Conservation (phyloP, 352 stramenopile genomes). For the Saprolegnia parasitica region DNA sequence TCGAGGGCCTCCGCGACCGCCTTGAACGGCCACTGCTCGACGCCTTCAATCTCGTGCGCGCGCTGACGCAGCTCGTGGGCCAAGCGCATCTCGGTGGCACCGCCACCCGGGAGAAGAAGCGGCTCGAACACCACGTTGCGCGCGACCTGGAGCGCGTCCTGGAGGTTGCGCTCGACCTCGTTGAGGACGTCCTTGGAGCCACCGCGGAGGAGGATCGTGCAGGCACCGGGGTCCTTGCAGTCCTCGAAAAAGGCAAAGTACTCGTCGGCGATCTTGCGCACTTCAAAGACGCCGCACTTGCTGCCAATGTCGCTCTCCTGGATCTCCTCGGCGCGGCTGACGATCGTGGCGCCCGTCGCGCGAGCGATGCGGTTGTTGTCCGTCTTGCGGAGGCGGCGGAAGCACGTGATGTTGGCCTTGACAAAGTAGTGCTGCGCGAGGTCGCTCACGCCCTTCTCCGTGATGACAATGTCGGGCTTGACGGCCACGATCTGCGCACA, state of each 20-base stretch:
- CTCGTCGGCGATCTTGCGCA: constrained; percentile 86
- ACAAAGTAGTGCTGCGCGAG: constrained; percentile 99
- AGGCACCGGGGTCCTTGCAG: constrained; percentile 97
- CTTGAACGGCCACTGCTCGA: constrained; percentile 97
- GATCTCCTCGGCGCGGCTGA: constrained; percentile 97
- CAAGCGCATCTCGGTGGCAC: constrained; percentile 99
- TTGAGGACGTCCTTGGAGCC: constrained; percentile 99
- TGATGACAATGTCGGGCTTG: constrained; percentile 99
- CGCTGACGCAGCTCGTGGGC: constrained; percentile 92
- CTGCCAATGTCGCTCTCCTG: constrained; percentile 98
- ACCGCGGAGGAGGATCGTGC: constrained; percentile 97
- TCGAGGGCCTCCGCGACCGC: constrained; percentile 97
- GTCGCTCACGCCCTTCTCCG: constrained; percentile 99
- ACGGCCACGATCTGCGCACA: constrained; percentile 98
- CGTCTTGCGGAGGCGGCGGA: constrained; percentile 98
- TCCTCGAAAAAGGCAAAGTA: constrained; percentile 99
- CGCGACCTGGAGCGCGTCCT: constrained; percentile 99
- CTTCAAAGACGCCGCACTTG: constrained; percentile 98
- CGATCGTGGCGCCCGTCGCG: constrained; percentile 96
- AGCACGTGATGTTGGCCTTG: constrained; percentile 98
- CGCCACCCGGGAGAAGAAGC: constrained; percentile 91
- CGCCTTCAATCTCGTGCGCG: constrained; percentile 87
- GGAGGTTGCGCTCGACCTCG: constrained; percentile 99
- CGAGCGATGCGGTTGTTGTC: constrained; percentile 99
- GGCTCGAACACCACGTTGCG: constrained; percentile 99